Evolutionary conservation across 305 asterid genomes (phyloP), one percentile per base, ranked within the genome.

Genomic region (Coffea humblotiana): DNA sequence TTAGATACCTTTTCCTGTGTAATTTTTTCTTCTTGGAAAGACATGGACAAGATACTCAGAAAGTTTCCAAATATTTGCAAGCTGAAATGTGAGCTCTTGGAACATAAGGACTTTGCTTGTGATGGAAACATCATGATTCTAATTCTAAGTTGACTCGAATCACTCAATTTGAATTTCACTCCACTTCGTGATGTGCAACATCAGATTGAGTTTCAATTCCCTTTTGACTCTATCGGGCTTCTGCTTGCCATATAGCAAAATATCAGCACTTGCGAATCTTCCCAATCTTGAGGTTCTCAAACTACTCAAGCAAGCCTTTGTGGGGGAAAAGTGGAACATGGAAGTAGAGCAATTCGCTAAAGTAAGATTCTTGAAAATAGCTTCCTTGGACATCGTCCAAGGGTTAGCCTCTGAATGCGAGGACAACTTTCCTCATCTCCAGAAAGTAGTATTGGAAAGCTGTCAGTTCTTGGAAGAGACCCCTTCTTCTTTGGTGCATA

Each of bases 281-380:
- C 80, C 47, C 37, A 65, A 74, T 35, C 78, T 79, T 25, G 74
- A 79, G 73, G 78, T 72, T 48, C 78, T 72, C 52, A 79, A 72
- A 61, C 6, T 79, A 37, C 68, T 54, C 7, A 15, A 60, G 23
- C 47, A 66, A 9, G 32, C 73, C 14, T 64, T 61, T 58, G 3
- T 11, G 25, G 82, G 78, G 9, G 15, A n/a, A 35, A 70, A 4
- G 6, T 79, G 82, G 82, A 56, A 72, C n/a, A 64, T 72, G 64
- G 49, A 48, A 58, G 79, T 37, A 13, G 75, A 75, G 23, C 79
- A 72, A 35, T 80, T 80, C 45, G 9, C 2, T 6, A 40, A 32
- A n/a, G 79, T 80, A 1, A 74, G 21, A 14, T 65, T 72, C 75
- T 74, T 80, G 79, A 80, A 80, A 75, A 25, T 80, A 25, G 25